phyloP scores from a whole-genome alignment of 2,329 filamentous ascomycete species.

The Pseudocercospora fuligena region DNA sequence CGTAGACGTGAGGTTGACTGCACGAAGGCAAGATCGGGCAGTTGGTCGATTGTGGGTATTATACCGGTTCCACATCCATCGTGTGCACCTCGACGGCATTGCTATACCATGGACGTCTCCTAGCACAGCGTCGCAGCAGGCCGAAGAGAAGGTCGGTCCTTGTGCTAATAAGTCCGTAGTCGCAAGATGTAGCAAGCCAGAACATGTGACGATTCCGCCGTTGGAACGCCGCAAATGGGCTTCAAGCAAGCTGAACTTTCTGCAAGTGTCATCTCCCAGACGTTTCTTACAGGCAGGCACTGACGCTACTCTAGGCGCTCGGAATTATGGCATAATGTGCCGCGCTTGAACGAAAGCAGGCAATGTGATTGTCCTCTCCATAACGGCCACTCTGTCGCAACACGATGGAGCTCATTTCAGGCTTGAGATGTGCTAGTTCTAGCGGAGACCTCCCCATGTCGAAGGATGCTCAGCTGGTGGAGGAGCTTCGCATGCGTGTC shows the following conservation, averaged over 20 bases:
- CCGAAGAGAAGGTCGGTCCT: neutral
- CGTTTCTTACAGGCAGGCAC: neutral
- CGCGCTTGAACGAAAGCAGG: neutral
- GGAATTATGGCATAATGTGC: neutral
- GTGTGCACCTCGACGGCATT: neutral
- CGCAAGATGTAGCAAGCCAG: no score
- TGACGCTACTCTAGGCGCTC: neutral
- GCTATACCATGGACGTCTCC: neutral
- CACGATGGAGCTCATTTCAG: neutral
- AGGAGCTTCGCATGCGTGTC: constrained; percentile 22
- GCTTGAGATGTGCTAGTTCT: neutral
- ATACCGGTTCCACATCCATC: constrained; percentile 1
- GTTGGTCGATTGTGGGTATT: constrained; percentile 6
- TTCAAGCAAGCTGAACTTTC: neutral
- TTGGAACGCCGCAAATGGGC: neutral
- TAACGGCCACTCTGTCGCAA: neutral
- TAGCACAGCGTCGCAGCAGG: neutral
- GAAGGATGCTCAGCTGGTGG: constrained; percentile 12
- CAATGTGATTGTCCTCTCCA: no score
- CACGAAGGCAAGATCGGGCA: constrained; percentile 11
- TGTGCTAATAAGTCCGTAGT: no score
- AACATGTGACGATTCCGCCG: neutral
- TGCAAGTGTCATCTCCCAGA: neutral
- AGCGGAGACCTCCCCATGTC: constrained; percentile 8
- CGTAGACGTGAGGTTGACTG: neutral